phyloP scores from a whole-genome alignment of 768 basidiomycete species.

The Cytidiella melzeri region DNA sequence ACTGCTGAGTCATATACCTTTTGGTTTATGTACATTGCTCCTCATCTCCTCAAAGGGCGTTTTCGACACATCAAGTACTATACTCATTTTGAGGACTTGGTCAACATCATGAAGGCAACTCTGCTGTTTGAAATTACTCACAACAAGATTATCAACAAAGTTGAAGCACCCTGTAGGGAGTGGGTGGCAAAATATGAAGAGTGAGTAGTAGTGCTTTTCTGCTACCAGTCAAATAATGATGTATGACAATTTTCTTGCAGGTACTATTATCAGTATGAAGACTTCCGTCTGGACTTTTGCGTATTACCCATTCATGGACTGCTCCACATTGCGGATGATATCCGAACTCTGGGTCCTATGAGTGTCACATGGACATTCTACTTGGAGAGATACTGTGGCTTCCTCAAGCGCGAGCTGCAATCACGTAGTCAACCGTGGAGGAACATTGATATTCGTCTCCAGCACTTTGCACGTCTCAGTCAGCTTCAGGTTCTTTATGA shows the following conservation, averaged over 20 bases:
- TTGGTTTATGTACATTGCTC: constrained; percentile 5
- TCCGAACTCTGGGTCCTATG: background rate
- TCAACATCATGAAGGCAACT: constrained; percentile 1
- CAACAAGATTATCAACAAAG: background rate
- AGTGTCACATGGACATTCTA: background rate
- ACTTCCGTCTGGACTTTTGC: background rate
- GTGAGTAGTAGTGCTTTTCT: background rate
- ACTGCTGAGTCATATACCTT: constrained; percentile 2
- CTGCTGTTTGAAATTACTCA: background rate
- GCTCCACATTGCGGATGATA: background rate
- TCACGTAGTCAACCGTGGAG: constrained; percentile 1
- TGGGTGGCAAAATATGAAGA: constrained; percentile 1
- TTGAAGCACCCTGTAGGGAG: no score
- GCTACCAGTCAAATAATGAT: background rate
- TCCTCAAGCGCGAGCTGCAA: background rate
- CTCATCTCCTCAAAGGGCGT: background rate
- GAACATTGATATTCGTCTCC: background rate
- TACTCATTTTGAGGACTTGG: background rate
- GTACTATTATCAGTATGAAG: constrained; percentile 4
- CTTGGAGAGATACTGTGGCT: constrained; percentile 4
- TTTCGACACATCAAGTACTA: background rate
- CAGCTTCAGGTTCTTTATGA: background rate
- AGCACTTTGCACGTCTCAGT: background rate
- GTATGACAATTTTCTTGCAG: no score
- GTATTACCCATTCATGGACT: background rate